A percentile compares a stretch with the other conserved stretches of the same genome.
Conservation (phyloP, 495 filamentous ascomycete genomes). For the Penicillium bialowiezense region DNA sequence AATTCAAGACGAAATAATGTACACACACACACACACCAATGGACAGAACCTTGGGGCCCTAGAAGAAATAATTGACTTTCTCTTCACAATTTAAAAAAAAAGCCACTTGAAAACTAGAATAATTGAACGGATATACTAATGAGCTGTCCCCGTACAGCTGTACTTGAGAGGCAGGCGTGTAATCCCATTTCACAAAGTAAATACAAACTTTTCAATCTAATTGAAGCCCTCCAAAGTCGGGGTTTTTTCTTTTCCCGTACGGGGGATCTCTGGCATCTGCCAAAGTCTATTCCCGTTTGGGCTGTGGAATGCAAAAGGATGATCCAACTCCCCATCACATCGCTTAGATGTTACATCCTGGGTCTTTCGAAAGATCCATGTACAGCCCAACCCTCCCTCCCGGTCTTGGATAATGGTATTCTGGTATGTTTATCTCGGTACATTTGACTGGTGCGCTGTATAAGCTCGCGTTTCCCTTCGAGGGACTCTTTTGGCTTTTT, state of each 20-base stretch:
- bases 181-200: too few relatives aligned
- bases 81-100: too few relatives aligned
- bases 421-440: neutral
- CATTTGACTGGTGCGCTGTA: neutral
- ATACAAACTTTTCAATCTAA: too few relatives aligned
- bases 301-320: constrained; percentile 13
- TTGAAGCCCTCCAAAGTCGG: constrained; percentile 1
- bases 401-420: too few relatives aligned
- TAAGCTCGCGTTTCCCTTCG: neutral
- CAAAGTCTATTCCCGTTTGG: constrained; percentile 12
- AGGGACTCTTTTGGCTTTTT: neutral
- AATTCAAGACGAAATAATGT: too few relatives aligned
- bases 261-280: constrained; percentile 12
- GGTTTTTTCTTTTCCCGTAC: constrained; percentile 9
- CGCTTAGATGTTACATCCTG: constrained; percentile 7
- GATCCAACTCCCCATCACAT: constrained; percentile 15
- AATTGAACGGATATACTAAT: too few relatives aligned
- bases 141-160: too few relatives aligned
- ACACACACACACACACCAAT: too few relatives aligned
- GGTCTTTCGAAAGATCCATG: constrained; percentile 13
- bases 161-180: too few relatives aligned
- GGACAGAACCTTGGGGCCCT: too few relatives aligned
- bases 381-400: constrained; percentile 7
- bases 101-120: too few relatives aligned
- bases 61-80: too few relatives aligned